Evolutionary conservation across 176 grass and related monocot species (phyloP), one percentile per base, ranked within the genome.

Genomic region (Eragrostis nindensis): DNA sequence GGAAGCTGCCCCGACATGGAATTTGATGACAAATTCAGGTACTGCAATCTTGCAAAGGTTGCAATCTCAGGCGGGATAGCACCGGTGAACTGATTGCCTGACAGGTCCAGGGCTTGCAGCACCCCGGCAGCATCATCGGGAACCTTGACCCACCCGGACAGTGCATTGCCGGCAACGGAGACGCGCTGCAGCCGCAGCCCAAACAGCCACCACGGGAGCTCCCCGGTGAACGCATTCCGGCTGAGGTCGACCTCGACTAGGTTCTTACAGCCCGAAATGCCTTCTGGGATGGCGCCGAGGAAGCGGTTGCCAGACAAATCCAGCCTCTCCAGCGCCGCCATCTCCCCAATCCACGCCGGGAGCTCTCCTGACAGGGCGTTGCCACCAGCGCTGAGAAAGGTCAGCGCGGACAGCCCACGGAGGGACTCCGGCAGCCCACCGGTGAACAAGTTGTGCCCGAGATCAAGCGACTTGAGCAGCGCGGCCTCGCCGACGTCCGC

Each of bases 301-400:
- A 97, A 91, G 32, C 29, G 69, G 47, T 93, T 97, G 54, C 68
- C 68, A 5, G 94, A 97, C 80, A 97, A 87, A 87, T 97, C 83
- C 53, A 97, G 79, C 41, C 62, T 82, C 76, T 87, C 80, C 15
- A 97, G 74, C 66, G 49, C 87, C 73, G 63, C 68, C 94, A 97
- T 80, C 50, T 90, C 90, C 41, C 90, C 94, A 71, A 97, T 91
- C 94, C 90, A 97, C 63, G 41, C 69, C 22, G 88, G 94, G 67
- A 93, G 67, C 15, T 80, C 56, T 6, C 90, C 94, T 25, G 45
- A 74, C 6, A 97, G 83, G 3, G 67, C 83, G 76, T 93, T 97
- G 41, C 76, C 85, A 4, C 68, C 71, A 38, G 85, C 84, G 36
- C 77, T 82, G 66, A 97, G 71, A 82, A 53, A 91, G 32, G 82